Evolutionary conservation across 805 yeast genomes (phyloP), one percentile per base, ranked within the genome.

Genomic region (Candida insectorum): DNA sequence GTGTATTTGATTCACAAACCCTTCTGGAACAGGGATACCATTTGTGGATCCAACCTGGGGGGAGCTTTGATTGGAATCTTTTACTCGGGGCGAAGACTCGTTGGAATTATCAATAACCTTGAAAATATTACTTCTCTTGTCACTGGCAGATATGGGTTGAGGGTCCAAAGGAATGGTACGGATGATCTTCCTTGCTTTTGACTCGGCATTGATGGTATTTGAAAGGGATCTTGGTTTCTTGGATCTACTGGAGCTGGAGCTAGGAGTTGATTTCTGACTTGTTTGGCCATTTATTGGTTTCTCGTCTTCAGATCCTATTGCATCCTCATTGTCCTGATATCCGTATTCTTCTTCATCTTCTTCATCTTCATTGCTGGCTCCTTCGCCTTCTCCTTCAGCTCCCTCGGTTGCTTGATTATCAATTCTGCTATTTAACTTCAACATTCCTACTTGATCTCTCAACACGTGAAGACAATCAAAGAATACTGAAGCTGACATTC

Each of bases 401-500:
- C 48, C 59, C 15, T 58, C 64, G 11, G 46, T 41, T 17, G 50
- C 57, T 10, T 44, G 36, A 21, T 45, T 38, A 23, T 59, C 65
- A 5, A 55, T 54, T 30, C 51, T 41, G 28, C 51, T 74, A 31
- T 77, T 67, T 43, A 64, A 51, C 40, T 79, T 79, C 33, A 83
- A 77, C 83, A 88, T 84, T 10, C 96, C 96, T 40, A 87, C 85
- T 54, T 85, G 83, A 45, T 86, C 91, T 46, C 96, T 66, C 49
- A 93, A 63, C 3, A 85, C 72, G 77, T 89, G 85, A 31, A 91
- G 62, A 48, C 91, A 81, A 59, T 93, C 98, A 57, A 91, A 93
- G 48, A 91, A 87, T 2, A 89, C 87, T 38, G 93, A 81, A 0
- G 95, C 96, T 6, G 94, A 76, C 95, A 87, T 83, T 46, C 98